These are phyloP conservation scores for Globisporangium ultimum DNA, from an alignment of 352 stramenopile genomes.

Conservation along the genomic window DNA sequence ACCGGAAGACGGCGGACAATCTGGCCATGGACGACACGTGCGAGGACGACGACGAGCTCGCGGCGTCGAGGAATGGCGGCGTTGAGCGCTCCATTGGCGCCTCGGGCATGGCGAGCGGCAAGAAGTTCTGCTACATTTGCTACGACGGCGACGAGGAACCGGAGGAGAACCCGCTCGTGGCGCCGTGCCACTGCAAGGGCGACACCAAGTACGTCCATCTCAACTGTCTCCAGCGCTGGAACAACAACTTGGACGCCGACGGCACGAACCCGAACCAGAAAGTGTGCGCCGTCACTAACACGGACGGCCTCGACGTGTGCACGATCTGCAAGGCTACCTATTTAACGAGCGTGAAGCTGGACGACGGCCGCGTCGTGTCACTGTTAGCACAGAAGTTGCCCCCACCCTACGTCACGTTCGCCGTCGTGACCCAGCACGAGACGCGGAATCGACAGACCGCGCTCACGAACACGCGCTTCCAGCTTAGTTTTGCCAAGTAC, in stretches of 20 bases:
- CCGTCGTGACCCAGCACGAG: conserved; percentile 89
- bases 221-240: conserved; percentile 91
- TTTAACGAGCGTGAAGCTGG: conserved; percentile 84
- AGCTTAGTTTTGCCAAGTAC: conserved; percentile 90
- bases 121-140: conserved; percentile 91
- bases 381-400: conserved; percentile 85
- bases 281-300: conserved; percentile 89
- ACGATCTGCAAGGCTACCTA: conserved; percentile 92
- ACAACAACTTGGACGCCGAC: conserved; percentile 84
- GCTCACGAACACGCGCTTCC: conserved; percentile 91
- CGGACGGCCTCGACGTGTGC: conserved; percentile 84
- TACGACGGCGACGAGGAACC: conserved; percentile 89
- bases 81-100: conserved; percentile 37
- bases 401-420: conserved; percentile 89
- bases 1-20: conserved; percentile 30
- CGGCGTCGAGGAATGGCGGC: conserved; percentile 1
- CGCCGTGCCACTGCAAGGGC: conserved; percentile 89
- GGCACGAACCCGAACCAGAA: conserved; percentile 81
- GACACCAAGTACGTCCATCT: conserved; percentile 92
- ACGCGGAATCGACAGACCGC: conserved; percentile 74
- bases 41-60: conserved; percentile 14
- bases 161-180: conserved; percentile 84
- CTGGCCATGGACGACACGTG: conserved; percentile 12
- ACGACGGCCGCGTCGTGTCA: conserved; percentile 81
- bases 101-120: conserved; percentile 30